Evolutionary conservation across 2,329 filamentous ascomycete genomes (phyloP).

Genomic region (Fusarium compactum): DNA sequence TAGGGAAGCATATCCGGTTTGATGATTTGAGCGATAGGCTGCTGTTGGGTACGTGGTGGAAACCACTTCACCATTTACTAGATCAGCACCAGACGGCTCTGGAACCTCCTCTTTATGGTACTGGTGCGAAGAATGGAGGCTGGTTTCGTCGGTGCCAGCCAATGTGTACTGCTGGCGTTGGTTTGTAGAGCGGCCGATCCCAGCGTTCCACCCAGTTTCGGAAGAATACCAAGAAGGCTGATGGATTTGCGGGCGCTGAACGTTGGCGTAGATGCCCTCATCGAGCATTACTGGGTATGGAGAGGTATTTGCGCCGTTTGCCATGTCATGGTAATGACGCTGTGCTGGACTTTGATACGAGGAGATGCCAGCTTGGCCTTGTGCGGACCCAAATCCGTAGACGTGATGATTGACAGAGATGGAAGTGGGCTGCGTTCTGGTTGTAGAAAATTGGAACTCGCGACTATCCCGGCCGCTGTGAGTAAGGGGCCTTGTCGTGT

Average conservation of each 20-base stretch:
- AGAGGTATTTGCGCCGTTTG: conserved; percentile 3
- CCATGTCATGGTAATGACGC: background rate
- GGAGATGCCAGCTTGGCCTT: conserved; percentile 3
- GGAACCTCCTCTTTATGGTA: conserved; percentile 6
- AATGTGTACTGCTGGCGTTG: conserved; percentile 24
- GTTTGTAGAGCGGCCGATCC: conserved; percentile 23
- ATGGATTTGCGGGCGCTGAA: conserved; percentile 14
- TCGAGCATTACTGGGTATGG: background rate
- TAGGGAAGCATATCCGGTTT: conserved; percentile 5
- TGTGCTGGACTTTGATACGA: conserved; percentile 6
- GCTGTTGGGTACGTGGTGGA: background rate
- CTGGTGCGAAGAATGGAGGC: conserved; percentile 2
- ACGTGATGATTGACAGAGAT: background rate
- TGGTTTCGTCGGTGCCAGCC: background rate
- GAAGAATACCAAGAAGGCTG: conserved; percentile 25
- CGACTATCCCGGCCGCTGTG: conserved; percentile 4
- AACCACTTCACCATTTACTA: background rate
- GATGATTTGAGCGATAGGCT: background rate
- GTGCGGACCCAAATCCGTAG: background rate
- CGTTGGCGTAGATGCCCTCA: background rate
- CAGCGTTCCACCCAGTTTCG: conserved; percentile 22
- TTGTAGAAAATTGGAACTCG: background rate
- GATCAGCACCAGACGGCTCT: conserved; percentile 1
- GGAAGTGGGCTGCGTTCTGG: conserved; percentile 6
- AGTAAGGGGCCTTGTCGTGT: background rate